A percentile compares a stretch with the other conserved stretches of the same genome.
Conservation (phyloP, 352 stramenopile species). For the Pythium phragmitis region DNA sequence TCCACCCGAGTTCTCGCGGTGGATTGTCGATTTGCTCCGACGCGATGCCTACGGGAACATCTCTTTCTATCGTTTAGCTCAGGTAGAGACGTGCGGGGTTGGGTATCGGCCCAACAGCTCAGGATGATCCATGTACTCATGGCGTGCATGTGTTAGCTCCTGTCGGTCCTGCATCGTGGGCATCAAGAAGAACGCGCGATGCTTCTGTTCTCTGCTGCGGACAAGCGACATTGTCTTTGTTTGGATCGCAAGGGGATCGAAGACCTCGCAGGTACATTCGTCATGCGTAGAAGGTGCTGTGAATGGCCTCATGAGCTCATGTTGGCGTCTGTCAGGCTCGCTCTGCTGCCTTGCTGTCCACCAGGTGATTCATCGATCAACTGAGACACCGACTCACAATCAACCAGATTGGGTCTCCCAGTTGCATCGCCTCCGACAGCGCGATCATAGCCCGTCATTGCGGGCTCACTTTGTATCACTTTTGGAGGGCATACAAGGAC, state of each 20-base stretch:
- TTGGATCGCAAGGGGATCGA: constrained; percentile 40
- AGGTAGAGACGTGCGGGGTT: constrained; percentile 31
- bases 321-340: constrained; percentile 31
- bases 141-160: background rate
- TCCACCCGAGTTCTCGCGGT: constrained; percentile 32
- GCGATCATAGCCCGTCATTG: constrained; percentile 44
- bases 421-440: background rate
- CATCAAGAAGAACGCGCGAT: constrained; percentile 46
- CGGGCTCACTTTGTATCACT: constrained; percentile 46
- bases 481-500: constrained; percentile 31
- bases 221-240: constrained; percentile 29
- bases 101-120: background rate
- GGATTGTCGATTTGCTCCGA: constrained; percentile 47
- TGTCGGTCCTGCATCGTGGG: constrained; percentile 37
- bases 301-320: background rate
- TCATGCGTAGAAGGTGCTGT: background rate
- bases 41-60: constrained; percentile 63
- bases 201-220: constrained; percentile 44
- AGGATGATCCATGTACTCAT: background rate
- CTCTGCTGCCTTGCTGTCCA: constrained; percentile 44
- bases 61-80: constrained; percentile 59
- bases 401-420: constrained; percentile 1
- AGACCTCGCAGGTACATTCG: constrained; percentile 45
- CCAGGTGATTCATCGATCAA: constrained; percentile 12
- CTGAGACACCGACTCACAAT: background rate